These are phyloP conservation scores for Baorangia bicolor DNA, from an alignment of 768 basidiomycete species.

Conservation along the genomic window DNA sequence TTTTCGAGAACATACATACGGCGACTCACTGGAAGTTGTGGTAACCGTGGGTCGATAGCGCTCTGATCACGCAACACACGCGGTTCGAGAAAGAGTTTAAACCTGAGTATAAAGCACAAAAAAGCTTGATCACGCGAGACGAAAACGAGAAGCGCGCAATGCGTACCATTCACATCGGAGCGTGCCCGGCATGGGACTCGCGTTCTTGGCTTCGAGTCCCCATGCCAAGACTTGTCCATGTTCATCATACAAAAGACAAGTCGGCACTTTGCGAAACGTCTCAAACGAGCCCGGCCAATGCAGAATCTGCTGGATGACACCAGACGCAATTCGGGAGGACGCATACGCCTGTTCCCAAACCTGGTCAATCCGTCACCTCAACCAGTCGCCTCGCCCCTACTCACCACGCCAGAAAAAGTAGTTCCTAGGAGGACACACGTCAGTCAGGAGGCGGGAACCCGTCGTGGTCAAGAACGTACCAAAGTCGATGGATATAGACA, in stretches of 20 bases:
- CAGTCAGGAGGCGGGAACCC: neutral
- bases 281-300: constrained; percentile 86
- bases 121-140: neutral
- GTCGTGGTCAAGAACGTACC: constrained; percentile 41
- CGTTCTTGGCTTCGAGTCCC: constrained; percentile 87
- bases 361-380: constrained; percentile 5
- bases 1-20: neutral
- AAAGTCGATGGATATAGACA: constrained; percentile 83
- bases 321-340: constrained; percentile 77
- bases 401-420: constrained; percentile 83
- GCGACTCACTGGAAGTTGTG: constrained; percentile 67
- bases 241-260: constrained; percentile 80
- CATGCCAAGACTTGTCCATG: constrained; percentile 73
- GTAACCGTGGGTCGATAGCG: constrained; percentile 73
- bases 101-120: constrained; percentile 50
- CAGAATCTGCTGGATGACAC: constrained; percentile 80
- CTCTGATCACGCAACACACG: constrained; percentile 71
- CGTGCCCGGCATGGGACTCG: constrained; percentile 64
- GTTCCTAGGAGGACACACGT: constrained; percentile 51
- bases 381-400: constrained; percentile 28
- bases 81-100: constrained; percentile 87
- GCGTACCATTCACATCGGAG: constrained; percentile 54
- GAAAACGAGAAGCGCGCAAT: neutral
- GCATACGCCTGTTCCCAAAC: constrained; percentile 65
- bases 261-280: constrained; percentile 84